phyloP scores from a whole-genome alignment of 2,329 filamentous ascomycete species.

The Pestalotiopsis sp. region DNA sequence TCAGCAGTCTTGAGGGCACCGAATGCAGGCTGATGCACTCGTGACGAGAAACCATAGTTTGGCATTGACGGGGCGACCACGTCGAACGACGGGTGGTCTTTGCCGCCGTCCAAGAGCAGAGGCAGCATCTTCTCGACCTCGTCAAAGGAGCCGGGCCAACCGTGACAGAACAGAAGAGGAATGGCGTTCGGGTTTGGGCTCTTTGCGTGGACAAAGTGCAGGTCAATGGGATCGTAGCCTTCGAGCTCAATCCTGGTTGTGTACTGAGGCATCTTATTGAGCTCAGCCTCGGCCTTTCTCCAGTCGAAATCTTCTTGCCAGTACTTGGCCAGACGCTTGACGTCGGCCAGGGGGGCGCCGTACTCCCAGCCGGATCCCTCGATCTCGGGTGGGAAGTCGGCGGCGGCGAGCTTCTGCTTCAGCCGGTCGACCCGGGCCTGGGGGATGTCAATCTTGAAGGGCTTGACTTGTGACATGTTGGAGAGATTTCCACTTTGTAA shows the following conservation, averaged over 20 bases:
- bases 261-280: conserved; percentile 66
- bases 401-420: conserved; percentile 54
- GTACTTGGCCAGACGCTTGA: conserved; percentile 59
- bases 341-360: conserved; percentile 60
- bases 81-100: conserved; percentile 42
- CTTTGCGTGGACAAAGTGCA: conserved; percentile 63
- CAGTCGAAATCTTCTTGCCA: conserved; percentile 65
- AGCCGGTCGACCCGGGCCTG: conserved; percentile 55
- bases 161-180: conserved; percentile 30
- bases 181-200: conserved; percentile 47
- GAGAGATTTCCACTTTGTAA: not conserved
- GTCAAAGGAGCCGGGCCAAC: conserved; percentile 61
- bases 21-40: conserved; percentile 52
- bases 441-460: conserved; percentile 54
- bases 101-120: conserved; percentile 26
- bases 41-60: conserved; percentile 45
- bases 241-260: conserved; percentile 54
- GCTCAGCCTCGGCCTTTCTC: conserved; percentile 57
- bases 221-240: conserved; percentile 58
- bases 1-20: conserved; percentile 60
- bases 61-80: conserved; percentile 50
- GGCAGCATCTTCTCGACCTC: conserved; percentile 60
- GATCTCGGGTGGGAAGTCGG: conserved; percentile 60
- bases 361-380: conserved; percentile 55
- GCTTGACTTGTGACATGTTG: conserved; percentile 21